These are phyloP conservation scores for Phialemonium atrogriseum DNA, from an alignment of 2,329 filamentous ascomycete species.

Conservation along the genomic window DNA sequence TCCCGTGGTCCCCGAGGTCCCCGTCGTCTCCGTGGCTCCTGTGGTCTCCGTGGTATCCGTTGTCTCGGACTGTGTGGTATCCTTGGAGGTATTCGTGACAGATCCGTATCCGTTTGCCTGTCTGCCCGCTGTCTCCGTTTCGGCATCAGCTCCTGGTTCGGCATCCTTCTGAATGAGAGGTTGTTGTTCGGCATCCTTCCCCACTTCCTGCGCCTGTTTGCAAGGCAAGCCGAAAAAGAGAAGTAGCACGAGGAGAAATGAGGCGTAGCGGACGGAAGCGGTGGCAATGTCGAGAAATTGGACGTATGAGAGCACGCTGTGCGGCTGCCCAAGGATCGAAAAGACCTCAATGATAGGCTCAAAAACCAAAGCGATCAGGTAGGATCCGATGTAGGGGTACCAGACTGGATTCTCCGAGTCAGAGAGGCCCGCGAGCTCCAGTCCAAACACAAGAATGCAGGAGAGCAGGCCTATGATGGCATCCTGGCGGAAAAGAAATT, in stretches of 20 bases:
- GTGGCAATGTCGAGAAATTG: constrained; percentile 21
- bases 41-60: constrained; percentile 20
- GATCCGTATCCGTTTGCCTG: constrained; percentile 31
- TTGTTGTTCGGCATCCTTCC: constrained; percentile 48
- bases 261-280: constrained; percentile 23
- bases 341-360: constrained; percentile 38
- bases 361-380: constrained; percentile 47
- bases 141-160: constrained; percentile 15
- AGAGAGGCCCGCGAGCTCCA: constrained; percentile 46
- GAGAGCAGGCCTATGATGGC: constrained; percentile 50
- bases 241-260: constrained; percentile 24
- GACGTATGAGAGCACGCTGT: constrained; percentile 4
- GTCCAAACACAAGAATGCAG: constrained; percentile 55
- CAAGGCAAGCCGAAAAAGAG: constrained; percentile 15
- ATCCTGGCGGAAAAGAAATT: constrained; percentile 37
- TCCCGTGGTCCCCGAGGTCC: constrained; percentile 22
- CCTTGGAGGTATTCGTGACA: constrained; percentile 20
- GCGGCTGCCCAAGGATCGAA: constrained; percentile 9
- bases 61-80: constrained; percentile 11
- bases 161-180: constrained; percentile 39
- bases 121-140: background rate
- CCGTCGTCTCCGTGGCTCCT: constrained; percentile 18
- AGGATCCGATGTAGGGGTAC: constrained; percentile 57
- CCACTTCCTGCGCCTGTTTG: constrained; percentile 13
- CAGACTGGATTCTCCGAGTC: constrained; percentile 44